These are phyloP conservation scores for Selaginella moellendorffii DNA, from an alignment of 75 land plant genomes.

Conservation along the genomic window DNA sequence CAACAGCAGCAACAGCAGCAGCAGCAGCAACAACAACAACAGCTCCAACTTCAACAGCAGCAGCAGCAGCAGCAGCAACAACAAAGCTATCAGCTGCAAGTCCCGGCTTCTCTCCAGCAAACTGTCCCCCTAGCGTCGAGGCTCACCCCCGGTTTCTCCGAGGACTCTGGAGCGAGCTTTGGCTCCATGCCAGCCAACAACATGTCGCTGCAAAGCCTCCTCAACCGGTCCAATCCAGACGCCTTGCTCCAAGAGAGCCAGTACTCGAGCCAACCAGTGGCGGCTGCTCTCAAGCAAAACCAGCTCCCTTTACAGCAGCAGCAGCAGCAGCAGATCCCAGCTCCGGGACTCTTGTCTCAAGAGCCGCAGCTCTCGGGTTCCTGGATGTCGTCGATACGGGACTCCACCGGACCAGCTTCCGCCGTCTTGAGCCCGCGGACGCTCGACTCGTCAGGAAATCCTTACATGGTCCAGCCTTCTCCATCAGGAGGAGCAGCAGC, in stretches of 20 bases:
- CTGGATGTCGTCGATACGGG: neutral
- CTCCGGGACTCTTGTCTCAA: neutral
- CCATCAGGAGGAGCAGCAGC: no score
- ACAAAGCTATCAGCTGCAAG: no score
- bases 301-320: neutral
- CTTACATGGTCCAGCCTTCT: no score
- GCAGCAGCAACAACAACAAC: conserved; percentile 29
- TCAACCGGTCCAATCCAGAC: neutral
- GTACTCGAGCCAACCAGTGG: no score
- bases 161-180: no score
- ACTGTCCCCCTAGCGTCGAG: no score
- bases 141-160: no score
- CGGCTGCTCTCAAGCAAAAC: no score
- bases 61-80: conserved; percentile 18
- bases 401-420: neutral
- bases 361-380: neutral
- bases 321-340: neutral
- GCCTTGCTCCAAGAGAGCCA: no score
- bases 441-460: neutral
- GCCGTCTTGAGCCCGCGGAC: neutral
- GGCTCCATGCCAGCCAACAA: no score
- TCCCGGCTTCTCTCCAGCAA: no score
- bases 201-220: neutral
- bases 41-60: conserved; percentile 14
- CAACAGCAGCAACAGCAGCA: conserved; percentile 19